These are phyloP conservation scores for Amanita rubescens DNA, from an alignment of 768 basidiomycete genomes.

Conservation along the genomic window DNA sequence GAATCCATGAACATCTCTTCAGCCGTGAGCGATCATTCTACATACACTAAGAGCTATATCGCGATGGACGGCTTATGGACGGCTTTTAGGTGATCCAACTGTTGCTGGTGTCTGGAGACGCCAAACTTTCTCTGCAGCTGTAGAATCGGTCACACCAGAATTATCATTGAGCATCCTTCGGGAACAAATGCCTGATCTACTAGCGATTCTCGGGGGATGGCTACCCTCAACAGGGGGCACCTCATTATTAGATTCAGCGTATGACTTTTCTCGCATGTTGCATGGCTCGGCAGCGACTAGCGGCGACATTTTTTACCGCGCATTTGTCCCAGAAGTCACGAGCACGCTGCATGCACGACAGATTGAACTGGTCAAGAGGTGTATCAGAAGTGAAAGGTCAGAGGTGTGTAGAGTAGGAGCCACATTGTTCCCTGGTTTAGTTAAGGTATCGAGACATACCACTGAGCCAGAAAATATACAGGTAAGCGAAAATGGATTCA, in stretches of 20 bases:
- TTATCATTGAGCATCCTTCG: constrained; percentile 60
- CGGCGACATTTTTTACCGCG: constrained; percentile 76
- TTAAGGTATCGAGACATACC: constrained; percentile 58
- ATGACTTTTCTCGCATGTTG: constrained; percentile 80
- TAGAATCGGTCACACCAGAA: constrained; percentile 66
- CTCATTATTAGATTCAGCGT: constrained; percentile 64
- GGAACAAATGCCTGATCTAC: constrained; percentile 66
- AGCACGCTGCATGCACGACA: constrained; percentile 67
- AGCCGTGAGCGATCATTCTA: constrained; percentile 47
- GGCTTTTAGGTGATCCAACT: constrained; percentile 62
- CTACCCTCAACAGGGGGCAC: constrained; percentile 39
- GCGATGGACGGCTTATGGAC: not conserved
- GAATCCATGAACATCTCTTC: constrained; percentile 86
- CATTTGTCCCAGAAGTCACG: constrained; percentile 80
- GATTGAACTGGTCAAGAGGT: constrained; percentile 80
- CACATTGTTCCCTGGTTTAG: constrained; percentile 82
- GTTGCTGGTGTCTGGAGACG: constrained; percentile 89
- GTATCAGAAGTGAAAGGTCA: constrained; percentile 66
- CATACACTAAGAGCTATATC: not conserved
- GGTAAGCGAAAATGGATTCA: constrained; percentile 20
- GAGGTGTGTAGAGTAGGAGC: constrained; percentile 73
- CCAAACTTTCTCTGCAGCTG: constrained; percentile 84
- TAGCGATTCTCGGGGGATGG: constrained; percentile 39
- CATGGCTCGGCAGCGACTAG: constrained; percentile 58
- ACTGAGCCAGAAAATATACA: constrained; percentile 43